Conservation (phyloP, 345 rosid species). For the Eucalyptus viminalis region DNA sequence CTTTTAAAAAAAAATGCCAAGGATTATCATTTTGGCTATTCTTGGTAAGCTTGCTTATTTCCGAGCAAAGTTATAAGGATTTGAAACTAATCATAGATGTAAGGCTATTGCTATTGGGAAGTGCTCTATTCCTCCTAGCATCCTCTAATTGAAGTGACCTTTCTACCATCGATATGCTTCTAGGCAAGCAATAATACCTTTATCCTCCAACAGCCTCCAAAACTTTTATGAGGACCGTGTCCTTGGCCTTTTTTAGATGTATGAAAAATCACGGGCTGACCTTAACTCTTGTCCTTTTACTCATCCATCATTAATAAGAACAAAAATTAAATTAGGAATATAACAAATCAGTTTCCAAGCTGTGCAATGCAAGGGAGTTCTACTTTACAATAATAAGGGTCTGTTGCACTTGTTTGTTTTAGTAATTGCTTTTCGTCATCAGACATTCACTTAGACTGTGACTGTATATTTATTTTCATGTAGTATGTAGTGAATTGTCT, state of each 20-base stretch:
- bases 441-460: neutral
- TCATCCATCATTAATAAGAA: neutral
- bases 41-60: neutral
- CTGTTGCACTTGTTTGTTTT: neutral
- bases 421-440: neutral
- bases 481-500: neutral
- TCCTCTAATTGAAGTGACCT: neutral
- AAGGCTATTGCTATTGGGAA: neutral
- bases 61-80: neutral
- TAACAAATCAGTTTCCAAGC: neutral
- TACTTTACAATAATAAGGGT: neutral
- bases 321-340: neutral
- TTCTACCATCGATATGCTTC: neutral
- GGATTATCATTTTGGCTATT: neutral
- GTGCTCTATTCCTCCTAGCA: neutral
- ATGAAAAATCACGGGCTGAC: neutral
- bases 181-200: neutral
- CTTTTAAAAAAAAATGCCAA: neutral
- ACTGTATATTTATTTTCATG: neutral
- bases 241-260: neutral
- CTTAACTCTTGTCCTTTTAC: neutral
- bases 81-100: neutral
- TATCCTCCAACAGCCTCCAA: neutral
- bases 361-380: neutral
- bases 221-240: neutral